These are phyloP conservation scores for Angophora floribunda DNA, from an alignment of 345 rosid genomes.

Conservation along the genomic window DNA sequence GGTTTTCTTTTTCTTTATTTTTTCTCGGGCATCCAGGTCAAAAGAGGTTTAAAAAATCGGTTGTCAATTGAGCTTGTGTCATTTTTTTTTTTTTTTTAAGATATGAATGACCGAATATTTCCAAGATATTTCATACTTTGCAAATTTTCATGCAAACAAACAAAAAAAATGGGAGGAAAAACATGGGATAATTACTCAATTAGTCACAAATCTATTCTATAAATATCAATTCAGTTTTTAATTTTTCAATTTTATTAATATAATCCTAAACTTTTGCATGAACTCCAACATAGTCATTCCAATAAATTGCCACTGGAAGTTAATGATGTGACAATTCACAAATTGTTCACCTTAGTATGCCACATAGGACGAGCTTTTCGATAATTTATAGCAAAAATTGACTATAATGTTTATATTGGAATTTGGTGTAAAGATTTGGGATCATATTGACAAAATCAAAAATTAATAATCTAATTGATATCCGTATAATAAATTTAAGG, in stretches of 20 bases:
- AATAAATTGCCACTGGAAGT: too few relatives aligned
- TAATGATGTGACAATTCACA: too few relatives aligned
- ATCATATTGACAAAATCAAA: rapidly evolving
- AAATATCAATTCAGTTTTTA: rapidly evolving
- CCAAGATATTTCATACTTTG: not conserved
- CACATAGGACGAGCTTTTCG: not conserved
- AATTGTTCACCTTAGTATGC: too few relatives aligned
- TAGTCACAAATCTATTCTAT: rapidly evolving
- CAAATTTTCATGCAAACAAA: not conserved
- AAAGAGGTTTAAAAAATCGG: not conserved
- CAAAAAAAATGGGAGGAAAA: not conserved
- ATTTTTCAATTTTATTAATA: not conserved
- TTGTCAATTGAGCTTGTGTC: not conserved
- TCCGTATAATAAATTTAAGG: not conserved
- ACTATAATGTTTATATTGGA: rapidly evolving
- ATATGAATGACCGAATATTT: not conserved
- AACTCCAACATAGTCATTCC: rapidly evolving
- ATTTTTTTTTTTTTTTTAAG: not conserved
- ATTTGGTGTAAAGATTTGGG: rapidly evolving
- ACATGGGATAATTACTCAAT: not conserved
- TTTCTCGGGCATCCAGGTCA: not conserved
- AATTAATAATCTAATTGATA: rapidly evolving
- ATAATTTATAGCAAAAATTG: not conserved
- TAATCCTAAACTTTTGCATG: rapidly evolving
- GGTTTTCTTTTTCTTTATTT: not conserved